phyloP scores from a whole-genome alignment of 441 rosid species.

The Corymbia calophylla region DNA sequence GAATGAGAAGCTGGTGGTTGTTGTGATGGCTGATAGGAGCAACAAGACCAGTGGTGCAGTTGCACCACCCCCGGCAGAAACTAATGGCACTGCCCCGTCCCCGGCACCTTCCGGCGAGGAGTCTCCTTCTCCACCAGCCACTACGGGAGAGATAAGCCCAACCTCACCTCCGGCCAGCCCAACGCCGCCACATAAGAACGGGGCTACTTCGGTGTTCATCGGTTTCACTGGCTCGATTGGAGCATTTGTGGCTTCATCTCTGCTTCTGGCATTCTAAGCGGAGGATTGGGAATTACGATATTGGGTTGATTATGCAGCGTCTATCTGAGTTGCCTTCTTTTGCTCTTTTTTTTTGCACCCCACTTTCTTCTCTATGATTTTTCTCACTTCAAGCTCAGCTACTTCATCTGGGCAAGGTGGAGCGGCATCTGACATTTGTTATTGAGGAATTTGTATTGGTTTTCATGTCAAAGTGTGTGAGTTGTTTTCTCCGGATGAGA shows the following conservation, averaged over 20 bases:
- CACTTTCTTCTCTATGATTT: constrained; percentile 16
- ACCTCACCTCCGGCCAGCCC: constrained; percentile 34
- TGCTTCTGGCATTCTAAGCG: constrained; percentile 25
- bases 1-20: constrained; percentile 47
- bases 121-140: constrained; percentile 48
- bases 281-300: background rate
- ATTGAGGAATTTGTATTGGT: background rate
- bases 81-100: background rate
- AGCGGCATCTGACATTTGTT: constrained; percentile 6
- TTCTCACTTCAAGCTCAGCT: constrained; percentile 6
- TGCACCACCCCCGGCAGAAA: constrained; percentile 19
- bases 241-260: constrained; percentile 44
- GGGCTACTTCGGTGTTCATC: constrained; percentile 30
- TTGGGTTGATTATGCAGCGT: background rate
- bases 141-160: constrained; percentile 28
- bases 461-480: background rate
- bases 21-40: constrained; percentile 71
- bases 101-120: constrained; percentile 31
- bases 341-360: background rate
- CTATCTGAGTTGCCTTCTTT: background rate
- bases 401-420: background rate
- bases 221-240: constrained; percentile 17
- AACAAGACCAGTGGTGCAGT: constrained; percentile 23
- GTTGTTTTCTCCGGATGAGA: background rate
- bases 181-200: constrained; percentile 12